A percentile compares a stretch with the other conserved stretches of the same genome.
Evolutionary conservation across 306 rosid genomes (phyloP).

Genomic region (Boehmeria nivea): DNA sequence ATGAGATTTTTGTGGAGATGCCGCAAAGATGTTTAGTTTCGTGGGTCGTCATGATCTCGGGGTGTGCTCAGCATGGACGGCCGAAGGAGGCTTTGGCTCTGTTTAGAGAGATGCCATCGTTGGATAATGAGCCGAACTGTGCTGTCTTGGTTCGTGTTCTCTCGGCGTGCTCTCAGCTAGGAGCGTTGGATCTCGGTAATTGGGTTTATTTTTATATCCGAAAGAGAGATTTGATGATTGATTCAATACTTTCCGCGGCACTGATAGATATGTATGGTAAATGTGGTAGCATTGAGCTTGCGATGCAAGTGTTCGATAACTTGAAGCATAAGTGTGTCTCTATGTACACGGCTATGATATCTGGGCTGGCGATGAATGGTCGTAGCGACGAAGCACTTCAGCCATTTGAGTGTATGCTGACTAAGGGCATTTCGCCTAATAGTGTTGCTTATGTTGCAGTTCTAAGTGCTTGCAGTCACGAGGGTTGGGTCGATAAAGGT

Average conservation of each 20-base stretch:
- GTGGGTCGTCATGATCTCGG: constrained; percentile 21
- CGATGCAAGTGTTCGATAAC: constrained; percentile 19
- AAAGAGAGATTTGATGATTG: neutral
- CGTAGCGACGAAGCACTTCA: constrained; percentile 18
- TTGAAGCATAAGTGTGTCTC: constrained; percentile 12
- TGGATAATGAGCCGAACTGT: constrained; percentile 10
- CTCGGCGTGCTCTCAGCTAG: constrained; percentile 23
- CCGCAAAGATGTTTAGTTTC: constrained; percentile 18
- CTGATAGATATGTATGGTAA: constrained; percentile 24
- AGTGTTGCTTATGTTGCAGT: constrained; percentile 16
- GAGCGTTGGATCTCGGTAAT: constrained; percentile 18
- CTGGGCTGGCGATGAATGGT: constrained; percentile 27
- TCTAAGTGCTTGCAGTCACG: constrained; percentile 23
- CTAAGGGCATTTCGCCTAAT: constrained; percentile 16
- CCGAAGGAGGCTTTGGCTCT: constrained; percentile 20
- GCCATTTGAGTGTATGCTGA: constrained; percentile 19
- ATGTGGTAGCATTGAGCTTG: constrained; percentile 23
- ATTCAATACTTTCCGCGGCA: constrained; percentile 21
- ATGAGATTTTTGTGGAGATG: constrained; percentile 15
- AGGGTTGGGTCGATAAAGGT: constrained; percentile 21
- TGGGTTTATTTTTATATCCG: constrained; percentile 19
- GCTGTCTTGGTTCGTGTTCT: constrained; percentile 20
- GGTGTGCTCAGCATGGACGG: constrained; percentile 11
- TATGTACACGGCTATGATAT: constrained; percentile 18
- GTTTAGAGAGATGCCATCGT: constrained; percentile 16